Conservation (phyloP, 306 rosid genomes). For the Lathyrus tuberosus region DNA sequence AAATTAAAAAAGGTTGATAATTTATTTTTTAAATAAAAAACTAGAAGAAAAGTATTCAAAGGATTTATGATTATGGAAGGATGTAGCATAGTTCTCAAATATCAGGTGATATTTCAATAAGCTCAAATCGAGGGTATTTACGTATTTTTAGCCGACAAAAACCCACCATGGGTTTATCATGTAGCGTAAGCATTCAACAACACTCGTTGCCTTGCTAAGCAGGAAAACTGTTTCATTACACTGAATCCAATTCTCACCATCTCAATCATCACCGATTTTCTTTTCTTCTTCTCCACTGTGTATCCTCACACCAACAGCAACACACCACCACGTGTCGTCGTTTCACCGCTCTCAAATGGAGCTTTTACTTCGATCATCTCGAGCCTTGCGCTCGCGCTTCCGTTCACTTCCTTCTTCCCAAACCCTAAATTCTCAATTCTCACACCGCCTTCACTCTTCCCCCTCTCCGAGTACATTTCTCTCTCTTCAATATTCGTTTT, state of each 20-base stretch:
- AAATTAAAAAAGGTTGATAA: too few relatives aligned
- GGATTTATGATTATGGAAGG: too few relatives aligned
- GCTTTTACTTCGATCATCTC: conserved; percentile 47
- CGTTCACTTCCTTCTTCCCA: conserved; percentile 39
- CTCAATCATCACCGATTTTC: not conserved
- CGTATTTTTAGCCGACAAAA: too few relatives aligned
- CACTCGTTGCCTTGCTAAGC: not conserved
- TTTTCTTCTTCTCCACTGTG: not conserved
- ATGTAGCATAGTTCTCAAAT: too few relatives aligned
- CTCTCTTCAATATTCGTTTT: not conserved
- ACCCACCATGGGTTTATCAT: not conserved
- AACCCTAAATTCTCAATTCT: conserved; percentile 56
- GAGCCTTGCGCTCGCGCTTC: conserved; percentile 43
- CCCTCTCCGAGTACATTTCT: conserved; percentile 43
- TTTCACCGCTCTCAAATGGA: conserved; percentile 40
- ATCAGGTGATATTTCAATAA: too few relatives aligned
- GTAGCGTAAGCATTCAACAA: not conserved
- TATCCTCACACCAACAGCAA: not conserved
- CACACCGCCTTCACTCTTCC: conserved; percentile 34
- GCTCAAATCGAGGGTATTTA: too few relatives aligned
- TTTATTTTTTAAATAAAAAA: too few relatives aligned
- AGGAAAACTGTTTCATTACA: not conserved
- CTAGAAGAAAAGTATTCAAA: too few relatives aligned
- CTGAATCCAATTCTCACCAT: not conserved
- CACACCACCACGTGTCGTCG: not conserved